Evolutionary conservation across 2,329 filamentous ascomycete species (phyloP).

Genomic region (Fonsecaea nubica): DNA sequence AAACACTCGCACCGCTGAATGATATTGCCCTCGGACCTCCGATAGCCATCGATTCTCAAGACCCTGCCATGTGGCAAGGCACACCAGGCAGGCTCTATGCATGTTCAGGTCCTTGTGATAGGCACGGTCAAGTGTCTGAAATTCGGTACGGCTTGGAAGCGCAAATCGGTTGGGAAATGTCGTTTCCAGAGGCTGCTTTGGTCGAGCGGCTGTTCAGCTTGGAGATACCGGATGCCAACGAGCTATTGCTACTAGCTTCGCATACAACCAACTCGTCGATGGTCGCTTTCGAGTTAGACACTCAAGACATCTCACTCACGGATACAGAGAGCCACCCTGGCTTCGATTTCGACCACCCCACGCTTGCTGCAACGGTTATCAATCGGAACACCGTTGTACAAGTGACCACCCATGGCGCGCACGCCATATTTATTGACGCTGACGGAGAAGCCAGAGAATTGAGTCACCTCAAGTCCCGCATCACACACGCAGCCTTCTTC

Average conservation of each 20-base stretch:
- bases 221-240: conserved; percentile 43
- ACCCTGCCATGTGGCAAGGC: conserved; percentile 11
- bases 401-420: conserved; percentile 44
- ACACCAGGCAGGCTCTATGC: conserved; percentile 28
- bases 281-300: conserved; percentile 48
- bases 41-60: conserved; percentile 10
- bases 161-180: conserved; percentile 60
- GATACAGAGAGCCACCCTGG: conserved; percentile 48
- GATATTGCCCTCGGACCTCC: conserved; percentile 46
- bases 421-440: conserved; percentile 17
- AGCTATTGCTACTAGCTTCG: conserved; percentile 51
- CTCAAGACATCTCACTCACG: conserved; percentile 49
- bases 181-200: conserved; percentile 49
- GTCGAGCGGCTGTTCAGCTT: conserved; percentile 55
- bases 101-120: conserved; percentile 43
- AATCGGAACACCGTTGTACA: conserved; percentile 49
- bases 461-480: conserved; percentile 5
- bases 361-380: conserved; percentile 52
- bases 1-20: conserved; percentile 64
- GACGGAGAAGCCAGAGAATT: conserved; percentile 3
- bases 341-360: conserved; percentile 51
- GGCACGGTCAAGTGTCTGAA: conserved; percentile 69
- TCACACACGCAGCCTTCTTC: conserved; percentile 20
- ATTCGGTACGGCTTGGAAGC: conserved; percentile 74
- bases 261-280: conserved; percentile 50